phyloP scores from a whole-genome alignment of 2,329 filamentous ascomycete genomes.

The Lachnellula suecica region DNA sequence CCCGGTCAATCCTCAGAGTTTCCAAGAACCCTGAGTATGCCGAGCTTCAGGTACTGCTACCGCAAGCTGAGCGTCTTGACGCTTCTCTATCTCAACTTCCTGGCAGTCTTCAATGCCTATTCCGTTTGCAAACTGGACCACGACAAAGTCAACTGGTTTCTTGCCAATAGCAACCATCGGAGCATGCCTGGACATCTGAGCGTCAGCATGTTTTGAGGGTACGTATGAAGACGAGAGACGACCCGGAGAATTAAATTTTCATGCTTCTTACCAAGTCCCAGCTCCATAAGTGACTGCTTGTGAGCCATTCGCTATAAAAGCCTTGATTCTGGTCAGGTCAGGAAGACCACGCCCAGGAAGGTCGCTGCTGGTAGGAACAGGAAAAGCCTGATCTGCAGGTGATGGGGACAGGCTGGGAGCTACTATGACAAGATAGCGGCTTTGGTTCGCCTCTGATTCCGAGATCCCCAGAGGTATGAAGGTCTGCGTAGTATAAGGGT shows the following conservation, averaged over 20 bases:
- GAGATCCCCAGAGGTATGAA: slow-evolving; percentile 74
- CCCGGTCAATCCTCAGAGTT: no score
- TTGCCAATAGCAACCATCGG: slow-evolving; percentile 87
- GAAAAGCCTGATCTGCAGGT: slow-evolving; percentile 37
- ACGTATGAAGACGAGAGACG: not conserved
- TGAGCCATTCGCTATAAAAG: slow-evolving; percentile 73
- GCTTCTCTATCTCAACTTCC: slow-evolving; percentile 51
- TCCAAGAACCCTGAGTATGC: not conserved
- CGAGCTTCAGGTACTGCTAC: slow-evolving; percentile 18
- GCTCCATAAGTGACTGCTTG: slow-evolving; percentile 91
- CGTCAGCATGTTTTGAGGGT: not conserved
- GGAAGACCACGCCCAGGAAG: slow-evolving; percentile 50
- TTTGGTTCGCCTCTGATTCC: slow-evolving; percentile 40
- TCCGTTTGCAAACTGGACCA: slow-evolving; percentile 86
- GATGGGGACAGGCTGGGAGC: slow-evolving; percentile 68
- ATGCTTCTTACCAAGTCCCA: slow-evolving; percentile 69
- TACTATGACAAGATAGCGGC: slow-evolving; percentile 80
- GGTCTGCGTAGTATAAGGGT: slow-evolving; percentile 92
- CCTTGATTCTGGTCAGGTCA: slow-evolving; percentile 67
- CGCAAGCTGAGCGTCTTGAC: slow-evolving; percentile 7
- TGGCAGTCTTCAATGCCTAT: slow-evolving; percentile 85
- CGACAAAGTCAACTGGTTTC: slow-evolving; percentile 76
- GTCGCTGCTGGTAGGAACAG: slow-evolving; percentile 24
- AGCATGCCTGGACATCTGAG: slow-evolving; percentile 59
- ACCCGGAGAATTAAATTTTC: no score